Base-by-base conservation (phyloP, 1,284 basidiomycete species). In the Trametes hirsuta region DNA sequence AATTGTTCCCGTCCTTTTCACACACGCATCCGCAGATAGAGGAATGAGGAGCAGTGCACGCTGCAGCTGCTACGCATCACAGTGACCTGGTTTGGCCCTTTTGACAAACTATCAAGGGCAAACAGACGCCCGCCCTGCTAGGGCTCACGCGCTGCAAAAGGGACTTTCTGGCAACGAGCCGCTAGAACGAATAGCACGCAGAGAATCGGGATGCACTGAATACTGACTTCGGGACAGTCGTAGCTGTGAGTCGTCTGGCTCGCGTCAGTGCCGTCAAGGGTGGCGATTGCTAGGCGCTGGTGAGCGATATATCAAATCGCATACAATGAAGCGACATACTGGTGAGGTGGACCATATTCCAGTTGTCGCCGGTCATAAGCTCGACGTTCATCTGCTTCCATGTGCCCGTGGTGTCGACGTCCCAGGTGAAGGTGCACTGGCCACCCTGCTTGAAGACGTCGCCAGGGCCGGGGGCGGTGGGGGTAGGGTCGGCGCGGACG, bases 281-380 rank as follows among this genome's bases (percentile, higher is more conserved):
- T 87, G 6, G 83, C 80, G 53, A 90, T 83, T 61, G 85, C 87
- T 86, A 45, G n/a, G 30, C 1, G 30, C 30, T 30, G 30, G 30
- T 30, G 30, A 30, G 30, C 30, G 30, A 5, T 30, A 30, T 8
- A 30, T 30, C 30, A 4, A 30, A 30, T 30, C 30, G 30, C 30
- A 8, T n/a, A 14, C 8, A 42, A n/a, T 22, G 8, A 47, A n/a
- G 12, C 53, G 10, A 79, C 85, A 61, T 65, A 91, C 90, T 84
- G 3, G 83, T 84, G 57, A 93, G 69, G 67, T 82, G 82, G 51
- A 85, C 73, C 91, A 95, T 95, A 48, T 79, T 66, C 39, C 79
- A 73, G 75, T 95, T 94, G 67, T 80, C 72, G 6, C 93, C 93
- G 0, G 88, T 88, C 90, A 92, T 93, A 66, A 95, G 82, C 73